phyloP scores from a whole-genome alignment of 1,139 yeast species.

The Sugiyamaella pinicola region DNA sequence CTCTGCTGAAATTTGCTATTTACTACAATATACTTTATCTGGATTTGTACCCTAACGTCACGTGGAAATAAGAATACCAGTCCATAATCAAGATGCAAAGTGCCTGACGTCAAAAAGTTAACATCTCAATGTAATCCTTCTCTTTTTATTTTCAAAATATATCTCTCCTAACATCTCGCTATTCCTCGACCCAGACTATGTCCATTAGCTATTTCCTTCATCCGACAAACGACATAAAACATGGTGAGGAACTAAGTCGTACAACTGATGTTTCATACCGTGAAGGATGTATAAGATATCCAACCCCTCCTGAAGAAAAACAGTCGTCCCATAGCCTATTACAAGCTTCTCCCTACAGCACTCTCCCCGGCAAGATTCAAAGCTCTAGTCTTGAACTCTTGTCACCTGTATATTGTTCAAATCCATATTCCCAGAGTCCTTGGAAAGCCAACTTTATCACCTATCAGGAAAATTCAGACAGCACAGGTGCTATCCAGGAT shows the following conservation, averaged over 20 bases:
- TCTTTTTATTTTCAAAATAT: too few relatives aligned
- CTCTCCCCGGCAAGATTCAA: neutral
- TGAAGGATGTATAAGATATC: slow-evolving; percentile 16
- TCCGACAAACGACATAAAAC: slow-evolving; percentile 8
- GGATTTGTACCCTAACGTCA: too few relatives aligned
- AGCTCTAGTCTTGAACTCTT: neutral
- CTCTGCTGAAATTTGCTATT: too few relatives aligned
- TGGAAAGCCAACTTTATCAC: slow-evolving; percentile 14
- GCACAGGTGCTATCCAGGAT: neutral
- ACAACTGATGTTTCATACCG: slow-evolving; percentile 10
- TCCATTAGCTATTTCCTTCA: slow-evolving; percentile 15
- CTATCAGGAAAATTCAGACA: slow-evolving; percentile 3
- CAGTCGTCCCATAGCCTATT: neutral
- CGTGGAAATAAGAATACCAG: too few relatives aligned
- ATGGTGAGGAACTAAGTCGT: slow-evolving; percentile 10
- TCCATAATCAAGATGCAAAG: too few relatives aligned
- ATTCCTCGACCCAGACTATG: neutral
- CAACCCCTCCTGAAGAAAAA: slow-evolving; percentile 15
- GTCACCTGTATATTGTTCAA: neutral
- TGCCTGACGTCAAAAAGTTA: too few relatives aligned
- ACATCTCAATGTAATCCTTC: neutral
- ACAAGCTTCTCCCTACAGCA: neutral
- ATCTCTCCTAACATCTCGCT: too few relatives aligned
- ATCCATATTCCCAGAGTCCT: slow-evolving; percentile 3
- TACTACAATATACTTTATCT: too few relatives aligned